These are phyloP conservation scores for Fomitopsis palustris DNA, from an alignment of 1,284 basidiomycete genomes.

Conservation along the genomic window DNA sequence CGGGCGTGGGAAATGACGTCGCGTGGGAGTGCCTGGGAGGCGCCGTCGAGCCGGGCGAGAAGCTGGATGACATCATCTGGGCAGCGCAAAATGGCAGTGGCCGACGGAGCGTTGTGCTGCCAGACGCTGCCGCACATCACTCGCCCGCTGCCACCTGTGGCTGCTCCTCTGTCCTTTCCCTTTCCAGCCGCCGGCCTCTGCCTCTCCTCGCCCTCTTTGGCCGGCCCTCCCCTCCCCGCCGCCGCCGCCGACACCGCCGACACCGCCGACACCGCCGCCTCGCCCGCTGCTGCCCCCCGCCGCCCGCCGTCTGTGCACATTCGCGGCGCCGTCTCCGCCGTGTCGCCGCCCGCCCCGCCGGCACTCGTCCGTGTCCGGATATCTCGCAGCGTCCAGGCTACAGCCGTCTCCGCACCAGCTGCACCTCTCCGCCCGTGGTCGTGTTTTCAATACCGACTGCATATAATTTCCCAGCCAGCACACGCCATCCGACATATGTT, in stretches of 20 bases:
- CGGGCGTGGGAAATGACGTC: conserved; percentile 22
- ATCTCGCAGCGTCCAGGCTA: conserved; percentile 1
- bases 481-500: conserved; percentile 3
- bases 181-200: conserved; percentile 1
- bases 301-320: conserved; percentile 2
- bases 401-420: neutral
- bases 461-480: neutral
- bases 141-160: conserved; percentile 1
- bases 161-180: conserved; percentile 2
- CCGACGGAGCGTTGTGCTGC: conserved; percentile 2
- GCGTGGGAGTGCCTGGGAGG: conserved; percentile 18
- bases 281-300: neutral
- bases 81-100: conserved; percentile 3
- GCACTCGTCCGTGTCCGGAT: conserved; percentile 8
- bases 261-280: neutral
- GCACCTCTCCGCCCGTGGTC: conserved; percentile 5
- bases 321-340: conserved; percentile 4
- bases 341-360: conserved; percentile 10
- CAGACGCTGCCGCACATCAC: neutral
- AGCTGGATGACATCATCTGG: conserved; percentile 21
- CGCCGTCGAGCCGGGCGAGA: conserved; percentile 5
- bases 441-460: conserved; percentile 1
- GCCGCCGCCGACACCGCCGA: conserved; percentile 2
- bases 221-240: conserved; percentile 3
- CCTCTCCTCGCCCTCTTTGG: conserved; percentile 2